Conservation (phyloP, 2,329 filamentous ascomycete genomes). For the Polytolypa hystricis region DNA sequence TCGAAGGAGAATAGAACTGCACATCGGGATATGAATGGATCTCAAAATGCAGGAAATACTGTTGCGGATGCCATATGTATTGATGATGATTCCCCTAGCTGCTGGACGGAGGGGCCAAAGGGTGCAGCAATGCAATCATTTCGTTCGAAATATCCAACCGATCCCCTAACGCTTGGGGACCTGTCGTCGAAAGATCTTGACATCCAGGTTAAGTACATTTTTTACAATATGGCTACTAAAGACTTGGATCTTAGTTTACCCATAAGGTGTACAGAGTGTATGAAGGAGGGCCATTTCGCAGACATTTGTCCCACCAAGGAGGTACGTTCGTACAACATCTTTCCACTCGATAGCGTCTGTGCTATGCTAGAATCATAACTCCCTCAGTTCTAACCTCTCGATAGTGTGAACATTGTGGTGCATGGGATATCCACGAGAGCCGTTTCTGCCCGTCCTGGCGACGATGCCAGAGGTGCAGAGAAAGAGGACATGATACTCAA, state of each 20-base stretch:
- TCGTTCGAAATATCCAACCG: slow-evolving; percentile 23
- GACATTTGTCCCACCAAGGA: slow-evolving; percentile 33
- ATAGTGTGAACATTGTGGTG: slow-evolving; percentile 34
- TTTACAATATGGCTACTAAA: slow-evolving; percentile 27
- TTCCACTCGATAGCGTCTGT: too few relatives aligned
- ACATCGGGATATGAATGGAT: not conserved
- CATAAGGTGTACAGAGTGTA: slow-evolving; percentile 32
- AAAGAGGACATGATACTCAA: slow-evolving; percentile 46
- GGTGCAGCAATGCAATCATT: slow-evolving; percentile 25
- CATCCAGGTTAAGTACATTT: slow-evolving; percentile 28
- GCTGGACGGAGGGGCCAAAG: slow-evolving; percentile 16
- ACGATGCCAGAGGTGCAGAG: slow-evolving; percentile 46
- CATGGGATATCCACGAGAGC: slow-evolving; percentile 30
- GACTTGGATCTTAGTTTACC: slow-evolving; percentile 32
- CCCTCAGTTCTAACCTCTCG: slow-evolving; percentile 2
- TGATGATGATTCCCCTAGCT: not conserved
- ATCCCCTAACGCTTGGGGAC: slow-evolving; percentile 27
- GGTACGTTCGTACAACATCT: too few relatives aligned
- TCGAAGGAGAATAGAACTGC: too few relatives aligned
- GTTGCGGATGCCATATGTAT: not conserved
- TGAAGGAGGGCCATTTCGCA: slow-evolving; percentile 32
- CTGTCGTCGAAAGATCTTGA: slow-evolving; percentile 29
- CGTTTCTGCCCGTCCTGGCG: slow-evolving; percentile 30
- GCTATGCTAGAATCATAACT: too few relatives aligned
- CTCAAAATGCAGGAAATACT: not conserved